Evolutionary conservation across 148 eudicot genomes (phyloP).

Genomic region (Bassia scoparia): DNA sequence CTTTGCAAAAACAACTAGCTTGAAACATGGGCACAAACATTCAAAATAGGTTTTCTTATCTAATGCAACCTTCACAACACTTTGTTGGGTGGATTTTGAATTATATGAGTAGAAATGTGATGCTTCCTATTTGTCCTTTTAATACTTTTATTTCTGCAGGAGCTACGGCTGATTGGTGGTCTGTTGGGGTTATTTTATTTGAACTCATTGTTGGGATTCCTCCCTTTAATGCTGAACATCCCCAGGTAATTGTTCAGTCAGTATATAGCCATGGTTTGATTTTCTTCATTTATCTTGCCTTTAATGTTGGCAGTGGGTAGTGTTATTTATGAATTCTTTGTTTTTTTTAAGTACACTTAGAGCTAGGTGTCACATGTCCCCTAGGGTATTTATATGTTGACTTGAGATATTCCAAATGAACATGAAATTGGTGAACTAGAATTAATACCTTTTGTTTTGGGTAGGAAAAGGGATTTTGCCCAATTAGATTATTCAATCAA

Average conservation of each 20-base stretch:
- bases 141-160: constrained; percentile 57
- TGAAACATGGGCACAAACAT: not conserved
- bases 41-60: not conserved
- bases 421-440: not conserved
- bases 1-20: not conserved
- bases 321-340: not conserved
- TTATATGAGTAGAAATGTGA: not conserved
- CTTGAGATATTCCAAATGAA: not conserved
- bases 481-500: too few relatives aligned
- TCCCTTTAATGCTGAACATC: constrained; percentile 98
- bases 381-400: not conserved
- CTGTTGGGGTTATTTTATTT: constrained; percentile 93
- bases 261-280: not conserved
- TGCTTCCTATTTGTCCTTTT: too few relatives aligned
- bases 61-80: not conserved
- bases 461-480: too few relatives aligned
- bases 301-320: not conserved
- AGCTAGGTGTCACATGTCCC: not conserved
- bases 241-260: constrained; percentile 56
- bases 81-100: not conserved
- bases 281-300: not conserved
- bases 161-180: constrained; percentile 99
- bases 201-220: constrained; percentile 97
- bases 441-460: too few relatives aligned
- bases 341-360: not conserved